These are phyloP conservation scores for Vanrija humicola DNA, from an alignment of 1,284 basidiomycete genomes.

Conservation along the genomic window DNA sequence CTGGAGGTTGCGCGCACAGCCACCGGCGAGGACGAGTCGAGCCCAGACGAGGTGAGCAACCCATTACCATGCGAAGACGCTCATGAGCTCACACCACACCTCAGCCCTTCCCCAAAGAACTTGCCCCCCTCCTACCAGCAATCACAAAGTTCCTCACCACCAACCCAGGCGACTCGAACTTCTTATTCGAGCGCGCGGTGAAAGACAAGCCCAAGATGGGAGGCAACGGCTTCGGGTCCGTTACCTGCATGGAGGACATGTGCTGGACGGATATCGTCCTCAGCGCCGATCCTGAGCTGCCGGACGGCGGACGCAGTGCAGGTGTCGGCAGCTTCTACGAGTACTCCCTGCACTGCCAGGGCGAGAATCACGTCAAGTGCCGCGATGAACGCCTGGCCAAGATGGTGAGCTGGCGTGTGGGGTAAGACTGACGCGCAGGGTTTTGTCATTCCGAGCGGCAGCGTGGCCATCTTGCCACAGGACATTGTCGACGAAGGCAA, in stretches of 20 bases:
- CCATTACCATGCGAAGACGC: too few species aligned
- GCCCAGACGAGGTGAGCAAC: slow-evolving; percentile 4
- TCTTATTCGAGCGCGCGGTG: slow-evolving; percentile 34
- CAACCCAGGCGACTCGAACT: slow-evolving; percentile 35
- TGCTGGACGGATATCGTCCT: slow-evolving; percentile 40
- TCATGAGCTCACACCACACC: neutral
- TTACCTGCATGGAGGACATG: slow-evolving; percentile 43
- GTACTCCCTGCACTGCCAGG: slow-evolving; percentile 19
- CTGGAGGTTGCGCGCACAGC: slow-evolving; percentile 5
- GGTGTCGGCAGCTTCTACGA: slow-evolving; percentile 37
- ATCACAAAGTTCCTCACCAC: slow-evolving; percentile 18
- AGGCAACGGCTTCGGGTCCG: slow-evolving; percentile 36
- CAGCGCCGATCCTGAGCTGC: slow-evolving; percentile 26
- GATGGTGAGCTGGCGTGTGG: slow-evolving; percentile 3
- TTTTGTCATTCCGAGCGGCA: neutral
- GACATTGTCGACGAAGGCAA: neutral
- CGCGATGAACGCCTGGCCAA: slow-evolving; percentile 8
- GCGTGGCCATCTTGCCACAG: neutral
- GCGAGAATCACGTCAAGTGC: neutral
- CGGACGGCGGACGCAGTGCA: slow-evolving; percentile 28
- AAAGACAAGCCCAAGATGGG: slow-evolving; percentile 9
- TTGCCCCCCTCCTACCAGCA: slow-evolving; percentile 6
- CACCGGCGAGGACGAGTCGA: slow-evolving; percentile 3
- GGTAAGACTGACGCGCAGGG: neutral
- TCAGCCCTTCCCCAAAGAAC: slow-evolving; percentile 24